Base-by-base conservation (phyloP, 2,329 filamentous ascomycete genomes). In the Cladosporium sphaerospermum region DNA sequence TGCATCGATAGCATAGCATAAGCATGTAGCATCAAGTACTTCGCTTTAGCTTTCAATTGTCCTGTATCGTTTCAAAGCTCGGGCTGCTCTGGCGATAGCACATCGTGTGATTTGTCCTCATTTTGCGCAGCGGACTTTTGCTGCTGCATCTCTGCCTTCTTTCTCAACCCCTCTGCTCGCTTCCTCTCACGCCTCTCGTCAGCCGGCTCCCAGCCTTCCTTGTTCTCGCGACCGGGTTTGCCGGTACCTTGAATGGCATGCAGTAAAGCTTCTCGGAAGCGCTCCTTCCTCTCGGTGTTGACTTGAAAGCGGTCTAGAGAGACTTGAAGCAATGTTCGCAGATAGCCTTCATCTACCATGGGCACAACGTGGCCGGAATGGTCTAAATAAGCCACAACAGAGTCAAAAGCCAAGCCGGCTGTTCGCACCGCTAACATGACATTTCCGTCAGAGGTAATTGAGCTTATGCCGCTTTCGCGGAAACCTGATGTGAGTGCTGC, bases 341-440 rank as follows among this genome's bases (percentile, higher is more conserved):
- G 76, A 63, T 93, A 90, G 8, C 74, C 73, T 33, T 84, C 77
- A 1, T 82, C 75, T 1, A 95, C 87, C 18, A 85, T 68, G 37
- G 74, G 76, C 18, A 73, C 63, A 11, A 78, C 74, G 56, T 72
- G 59, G 3, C 64, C 68, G 16, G 78, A 66, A 6, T 61, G 49
- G 45, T 69, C 61, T 50, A 71, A 64, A 43, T 72, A 76, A 1
- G 89, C 92, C 32, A 97, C 78, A 23, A 96, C 78, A 1, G 87
- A 88, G 70, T 95, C 89, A 56, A 96, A 82, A 1, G 82, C 80
- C 1, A 96, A 76, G 0, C 91, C 91, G 69, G 88, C 87, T 4
- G 88, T 91, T 14, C 92, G 83, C 32, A 97, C 82, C 3, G 87
- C 92, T 3, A 96, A 88, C 68, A 96, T 87, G 2, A 89, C 89